Percentiles rank a stretch among this genome's conserved stretches.
phyloP scores from a whole-genome alignment of 202 grass and related monocot species.

The Bolboschoenoplectus hybrid region DNA sequence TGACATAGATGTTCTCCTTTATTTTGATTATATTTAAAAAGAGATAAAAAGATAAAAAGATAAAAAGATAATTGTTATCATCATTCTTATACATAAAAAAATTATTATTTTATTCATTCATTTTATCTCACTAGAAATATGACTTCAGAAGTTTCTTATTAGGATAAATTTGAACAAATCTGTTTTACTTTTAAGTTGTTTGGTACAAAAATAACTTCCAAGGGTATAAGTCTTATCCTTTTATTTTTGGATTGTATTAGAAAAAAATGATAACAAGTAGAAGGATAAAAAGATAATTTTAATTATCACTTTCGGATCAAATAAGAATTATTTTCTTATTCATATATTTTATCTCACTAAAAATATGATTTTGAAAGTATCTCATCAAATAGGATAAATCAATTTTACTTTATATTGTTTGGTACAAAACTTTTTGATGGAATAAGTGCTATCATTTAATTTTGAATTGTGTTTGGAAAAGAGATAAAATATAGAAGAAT shows the following conservation, averaged over 20 bases:
- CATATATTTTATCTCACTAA: no score
- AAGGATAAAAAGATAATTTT: background rate
- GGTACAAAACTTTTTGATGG: no score
- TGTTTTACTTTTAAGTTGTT: background rate
- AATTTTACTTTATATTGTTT: no score
- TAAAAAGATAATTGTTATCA: background rate
- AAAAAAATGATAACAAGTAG: background rate
- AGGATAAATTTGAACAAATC: background rate
- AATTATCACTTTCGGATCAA: no score
- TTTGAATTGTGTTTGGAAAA: background rate
- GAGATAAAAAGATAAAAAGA: background rate
- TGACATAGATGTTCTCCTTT: background rate
- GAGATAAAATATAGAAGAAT: background rate
- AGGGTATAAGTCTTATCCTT: background rate
- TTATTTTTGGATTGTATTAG: background rate
- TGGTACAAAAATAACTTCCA: no score
- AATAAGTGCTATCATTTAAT: background rate
- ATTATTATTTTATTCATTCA: background rate
- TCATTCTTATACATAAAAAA: background rate
- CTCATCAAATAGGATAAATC: no score
- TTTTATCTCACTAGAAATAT: background rate
- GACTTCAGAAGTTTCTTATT: background rate
- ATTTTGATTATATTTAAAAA: background rate
- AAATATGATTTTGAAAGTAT: no score
- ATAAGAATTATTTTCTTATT: no score